Evolutionary conservation across 306 rosid genomes (phyloP), one percentile per base, ranked within the genome.

Genomic region (Urtica urens): DNA sequence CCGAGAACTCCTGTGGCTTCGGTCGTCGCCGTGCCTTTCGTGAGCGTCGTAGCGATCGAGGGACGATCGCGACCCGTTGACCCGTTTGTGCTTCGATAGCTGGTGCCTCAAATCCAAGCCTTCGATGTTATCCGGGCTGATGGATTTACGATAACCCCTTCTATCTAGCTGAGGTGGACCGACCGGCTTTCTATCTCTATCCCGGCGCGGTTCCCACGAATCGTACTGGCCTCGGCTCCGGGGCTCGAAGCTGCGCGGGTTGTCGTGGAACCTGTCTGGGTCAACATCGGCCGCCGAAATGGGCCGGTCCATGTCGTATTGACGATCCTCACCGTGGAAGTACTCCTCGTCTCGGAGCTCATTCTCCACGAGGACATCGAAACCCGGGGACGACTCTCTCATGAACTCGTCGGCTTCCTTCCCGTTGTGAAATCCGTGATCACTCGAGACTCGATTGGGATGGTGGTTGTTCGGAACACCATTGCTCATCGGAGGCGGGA

Each of bases 331-430:
- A 47, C 78, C 74, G 10, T 73, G 76, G 20, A 74, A 81, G 66
- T 85, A 92, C 39, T 77, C 96, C 23, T 87, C 74, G 67, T 77
- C 83, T 51, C 86, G 62, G n/a, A 67, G 78, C 49, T 86, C 99
- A 72, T 85, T 93, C 33, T 81, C 99, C 10, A 92, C 99, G 51
- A 92, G 99, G 59, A 92, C 99, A 85, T 92, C 99, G 65, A 92
- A 92, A 21, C 99, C 99, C 45, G 99, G 99, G 41, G 99, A 92
- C 6, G 96, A 85, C 63, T 92, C 99, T 73, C 83, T 78, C 66
- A 85, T 62, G 29, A 70, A 69, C 71, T 92, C 99, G 47, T 92
- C 99, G 26, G 56, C 68, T 60, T 92, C 96, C 73, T 82, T 92
- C 42, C 94, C 95, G 52, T 81, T 81, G 23, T 61, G 95, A 51